Evolutionary conservation across 495 filamentous ascomycete genomes (phyloP), one percentile per base, ranked within the genome.

Genomic region (Sporormia fimetaria): DNA sequence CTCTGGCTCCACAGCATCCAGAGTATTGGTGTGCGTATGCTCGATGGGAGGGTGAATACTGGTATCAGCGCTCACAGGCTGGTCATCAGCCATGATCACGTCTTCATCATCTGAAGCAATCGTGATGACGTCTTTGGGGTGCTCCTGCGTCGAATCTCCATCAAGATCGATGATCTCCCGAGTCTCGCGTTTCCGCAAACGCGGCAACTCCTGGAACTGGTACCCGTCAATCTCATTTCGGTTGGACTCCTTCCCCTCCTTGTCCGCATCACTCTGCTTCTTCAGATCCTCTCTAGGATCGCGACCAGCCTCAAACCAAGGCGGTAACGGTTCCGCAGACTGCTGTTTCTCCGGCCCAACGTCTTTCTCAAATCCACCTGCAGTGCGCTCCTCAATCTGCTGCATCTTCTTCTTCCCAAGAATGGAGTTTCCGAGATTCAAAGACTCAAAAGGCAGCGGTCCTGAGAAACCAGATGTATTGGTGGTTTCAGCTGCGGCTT

Each of bases 401-500:
- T 40, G 45, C 32, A 27, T 61, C 31, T 62, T 67, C 54, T 70
- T 77, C 51, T 61, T 68, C 15, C 61, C 62, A 36, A 75, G 69
- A 11, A 79, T 65, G 14, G 66, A 70, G 57, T 71, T 65, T 42
- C 68, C 70, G 47, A 88, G 73, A 53, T 83, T 73, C 1, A 98
- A 66, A 31, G 80, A 83, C 57, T 94, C 84, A 51, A 96, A 96
- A 0, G 88, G 88, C 11, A 96, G 63, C 1, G 87, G 84, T 0
- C 88, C 88, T 52, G 72, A 71, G 55, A 92, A 85, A 5, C 67
- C 64, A 51, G 68, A 68, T 41, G 65, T 65, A 22, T 65, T 62
- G 57, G 58, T 11, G 17, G 36, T 8, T 20, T 42, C 35, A n/a
- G 35, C 17, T 23, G 37, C 18, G 6, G 40, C 15, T 29, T 43